These are phyloP conservation scores for Ceratocystis papillata DNA, from an alignment of 2,329 filamentous ascomycete genomes.

Conservation along the genomic window DNA sequence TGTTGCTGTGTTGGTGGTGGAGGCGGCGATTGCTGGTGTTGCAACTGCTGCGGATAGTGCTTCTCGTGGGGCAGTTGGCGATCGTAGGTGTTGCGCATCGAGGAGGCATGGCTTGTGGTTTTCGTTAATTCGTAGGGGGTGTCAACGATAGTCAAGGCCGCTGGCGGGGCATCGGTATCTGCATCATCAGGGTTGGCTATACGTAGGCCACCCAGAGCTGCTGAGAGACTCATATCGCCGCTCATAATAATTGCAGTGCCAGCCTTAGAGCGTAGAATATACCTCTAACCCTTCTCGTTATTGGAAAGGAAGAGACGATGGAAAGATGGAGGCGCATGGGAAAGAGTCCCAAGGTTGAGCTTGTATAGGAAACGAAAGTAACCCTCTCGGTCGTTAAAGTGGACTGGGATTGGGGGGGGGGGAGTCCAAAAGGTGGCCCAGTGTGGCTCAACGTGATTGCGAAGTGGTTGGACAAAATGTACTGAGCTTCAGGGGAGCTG, in stretches of 20 bases:
- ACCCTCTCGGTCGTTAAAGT: conserved; percentile 3
- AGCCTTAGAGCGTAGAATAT: conserved; percentile 13
- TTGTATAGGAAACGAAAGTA: background rate
- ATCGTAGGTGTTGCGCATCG: conserved; percentile 23
- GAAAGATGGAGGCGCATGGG: conserved; percentile 21
- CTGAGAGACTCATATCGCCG: conserved; percentile 82
- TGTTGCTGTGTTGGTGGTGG: too few relatives aligned
- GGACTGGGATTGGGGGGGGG: background rate
- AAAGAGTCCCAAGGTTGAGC: conserved; percentile 17
- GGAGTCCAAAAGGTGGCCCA: conserved; percentile 2
- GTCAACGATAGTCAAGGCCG: conserved; percentile 13
- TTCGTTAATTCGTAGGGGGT: conserved; percentile 7
- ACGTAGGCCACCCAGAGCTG: conserved; percentile 83
- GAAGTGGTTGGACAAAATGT: conserved; percentile 4
- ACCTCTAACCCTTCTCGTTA: conserved; percentile 22
- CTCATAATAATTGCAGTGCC: conserved; percentile 50
- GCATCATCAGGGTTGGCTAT: conserved; percentile 88
- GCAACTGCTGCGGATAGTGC: background rate
- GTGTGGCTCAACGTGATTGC: conserved; percentile 9
- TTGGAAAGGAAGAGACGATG: conserved; percentile 21
- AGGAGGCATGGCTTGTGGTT: conserved; percentile 25
- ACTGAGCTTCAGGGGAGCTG: conserved; percentile 5
- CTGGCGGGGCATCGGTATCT: conserved; percentile 32
- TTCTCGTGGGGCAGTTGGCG: background rate
- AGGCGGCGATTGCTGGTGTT: conserved; percentile 20